These are phyloP conservation scores for Allium fistulosum DNA, from an alignment of 106 monocot genomes.

Conservation along the genomic window DNA sequence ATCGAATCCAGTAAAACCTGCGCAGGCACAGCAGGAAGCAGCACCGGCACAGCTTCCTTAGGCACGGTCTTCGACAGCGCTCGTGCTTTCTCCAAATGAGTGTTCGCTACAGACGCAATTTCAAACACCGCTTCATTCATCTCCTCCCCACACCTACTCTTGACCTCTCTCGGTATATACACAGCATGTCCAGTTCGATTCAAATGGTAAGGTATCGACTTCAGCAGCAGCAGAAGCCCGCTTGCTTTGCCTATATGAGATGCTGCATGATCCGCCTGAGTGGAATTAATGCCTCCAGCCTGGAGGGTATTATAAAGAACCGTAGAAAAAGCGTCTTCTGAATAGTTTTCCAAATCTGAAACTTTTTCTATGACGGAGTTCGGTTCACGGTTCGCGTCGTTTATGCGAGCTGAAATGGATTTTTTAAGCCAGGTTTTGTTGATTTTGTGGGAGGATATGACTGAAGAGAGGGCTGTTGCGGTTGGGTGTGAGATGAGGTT, in stretches of 20 bases:
- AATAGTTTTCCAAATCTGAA: constrained; percentile 62
- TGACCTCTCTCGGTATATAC: constrained; percentile 64
- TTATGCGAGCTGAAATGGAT: constrained; percentile 72
- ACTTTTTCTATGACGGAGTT: constrained; percentile 24
- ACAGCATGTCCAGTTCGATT: constrained; percentile 39
- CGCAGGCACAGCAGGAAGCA: constrained; percentile 75
- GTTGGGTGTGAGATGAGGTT: constrained; percentile 73
- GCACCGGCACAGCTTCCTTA: constrained; percentile 38
- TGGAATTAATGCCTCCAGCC: constrained; percentile 65
- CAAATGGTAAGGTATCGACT: constrained; percentile 73
- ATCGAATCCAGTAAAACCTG: constrained; percentile 72
- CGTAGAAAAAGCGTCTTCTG: constrained; percentile 74
- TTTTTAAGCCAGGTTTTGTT: constrained; percentile 85
- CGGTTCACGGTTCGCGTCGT: constrained; percentile 56
- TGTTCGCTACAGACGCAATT: constrained; percentile 52
- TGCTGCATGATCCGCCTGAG: constrained; percentile 85
- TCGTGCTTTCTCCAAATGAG: constrained; percentile 66
- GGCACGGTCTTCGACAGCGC: constrained; percentile 50
- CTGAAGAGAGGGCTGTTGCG: constrained; percentile 65
- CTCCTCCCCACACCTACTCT: constrained; percentile 40
- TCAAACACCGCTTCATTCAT: constrained; percentile 68
- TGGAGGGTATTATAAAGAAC: constrained; percentile 82
- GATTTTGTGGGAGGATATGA: constrained; percentile 58
- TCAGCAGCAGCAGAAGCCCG: constrained; percentile 74
- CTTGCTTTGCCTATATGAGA: constrained; percentile 93